phyloP scores from a whole-genome alignment of 106 monocot species.

The Allium sativum region DNA sequence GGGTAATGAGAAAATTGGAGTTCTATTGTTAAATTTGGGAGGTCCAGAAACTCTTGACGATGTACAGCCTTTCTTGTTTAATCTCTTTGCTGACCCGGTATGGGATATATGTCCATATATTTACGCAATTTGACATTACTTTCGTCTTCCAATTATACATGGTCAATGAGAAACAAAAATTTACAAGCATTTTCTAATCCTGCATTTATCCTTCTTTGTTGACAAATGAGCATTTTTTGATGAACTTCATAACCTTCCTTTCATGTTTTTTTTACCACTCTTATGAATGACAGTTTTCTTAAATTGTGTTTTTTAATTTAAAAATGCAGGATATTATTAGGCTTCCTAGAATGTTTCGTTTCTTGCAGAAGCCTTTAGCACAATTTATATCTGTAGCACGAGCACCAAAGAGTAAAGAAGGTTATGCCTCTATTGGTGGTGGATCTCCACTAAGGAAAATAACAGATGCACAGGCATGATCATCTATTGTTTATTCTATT shows the following conservation, averaged over 20 bases:
- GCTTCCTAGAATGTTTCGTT: conserved; percentile 76
- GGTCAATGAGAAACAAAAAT: no score
- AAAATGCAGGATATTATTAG: conserved; percentile 83
- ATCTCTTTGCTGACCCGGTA: conserved; percentile 98
- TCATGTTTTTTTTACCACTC: no score
- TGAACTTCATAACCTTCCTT: no score
- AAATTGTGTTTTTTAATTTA: neutral
- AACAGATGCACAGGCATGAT: conserved; percentile 72
- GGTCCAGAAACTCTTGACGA: conserved; percentile 97
- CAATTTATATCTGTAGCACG: conserved; percentile 77
- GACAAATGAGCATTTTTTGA: no score
- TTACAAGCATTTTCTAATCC: no score
- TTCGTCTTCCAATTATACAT: no score
- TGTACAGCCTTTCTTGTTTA: conserved; percentile 97
- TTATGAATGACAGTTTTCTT: neutral
- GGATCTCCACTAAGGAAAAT: conserved; percentile 88
- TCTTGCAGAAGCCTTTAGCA: conserved; percentile 89
- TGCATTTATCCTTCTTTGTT: no score
- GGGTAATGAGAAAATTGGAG: conserved; percentile 77
- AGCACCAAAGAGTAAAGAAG: conserved; percentile 98
- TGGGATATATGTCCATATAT: no score
- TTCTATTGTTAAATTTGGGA: conserved; percentile 87
- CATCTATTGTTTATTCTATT: neutral
- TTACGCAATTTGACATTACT: no score
- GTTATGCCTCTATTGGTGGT: conserved; percentile 96